Evolutionary conservation across 2,329 filamentous ascomycete species (phyloP), one percentile per base, ranked within the genome.

Genomic region (Alternaria infectoria): DNA sequence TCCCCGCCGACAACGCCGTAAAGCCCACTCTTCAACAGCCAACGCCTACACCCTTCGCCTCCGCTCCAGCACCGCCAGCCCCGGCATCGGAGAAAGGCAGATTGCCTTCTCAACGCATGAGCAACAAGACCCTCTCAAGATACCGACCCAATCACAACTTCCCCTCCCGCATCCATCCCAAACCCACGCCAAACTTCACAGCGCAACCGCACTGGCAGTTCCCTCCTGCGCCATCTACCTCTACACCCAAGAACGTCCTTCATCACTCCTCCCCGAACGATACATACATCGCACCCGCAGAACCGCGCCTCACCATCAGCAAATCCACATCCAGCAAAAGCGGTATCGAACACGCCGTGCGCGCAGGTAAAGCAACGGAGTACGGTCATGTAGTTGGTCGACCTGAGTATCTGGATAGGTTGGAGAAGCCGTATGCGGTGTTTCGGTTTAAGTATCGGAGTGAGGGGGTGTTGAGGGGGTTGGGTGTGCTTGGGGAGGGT

Each of bases 391-490:
- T 70, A 0, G 65, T 77, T 0, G 72, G 71, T 2, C 65, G 77
- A 5, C 82, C 82, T 3, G 70, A 76, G 43, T 84, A 85, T 61
- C 45, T 84, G 6, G 83, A 85, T 66, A 57, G 64, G 0, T 28
- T 77, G 3, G 72, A 73, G 1, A 68, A 57, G 15, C 75, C 78
- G 23, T 85, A 83, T 61, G 83, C 82, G 0, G 79, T 84, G 11
- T 85, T 85, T 69, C 77, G 77, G n/a, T 85, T 85, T 78, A 82
- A 82, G 57, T 85, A 84, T 61, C 78, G 83, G 3, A 79, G 74
- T 17, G 61, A 60, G 50, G 55, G 51, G 3, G 60, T 73, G 15
- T 67, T 84, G 30, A 72, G 77, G 64, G 66, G 36, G 2, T 2
- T 40, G 36, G 36, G 73, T 45, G 76, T 83, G 30, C 69, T 82